Evolutionary conservation across 441 rosid genomes (phyloP).

Genomic region (Melastoma candidum): DNA sequence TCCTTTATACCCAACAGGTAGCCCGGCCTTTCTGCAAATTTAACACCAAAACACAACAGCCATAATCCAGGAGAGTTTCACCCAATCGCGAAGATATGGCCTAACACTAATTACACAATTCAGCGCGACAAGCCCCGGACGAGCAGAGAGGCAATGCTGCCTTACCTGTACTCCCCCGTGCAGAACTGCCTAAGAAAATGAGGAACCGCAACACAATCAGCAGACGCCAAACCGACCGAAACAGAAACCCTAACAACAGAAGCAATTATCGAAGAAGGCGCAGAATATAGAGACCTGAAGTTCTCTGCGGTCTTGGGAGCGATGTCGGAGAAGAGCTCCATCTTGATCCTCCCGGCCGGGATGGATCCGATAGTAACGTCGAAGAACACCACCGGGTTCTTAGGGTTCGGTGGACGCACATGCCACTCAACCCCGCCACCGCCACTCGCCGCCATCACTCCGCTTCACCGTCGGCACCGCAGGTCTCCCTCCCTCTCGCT

Average conservation of each 20-base stretch:
- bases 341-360: conserved; percentile 88
- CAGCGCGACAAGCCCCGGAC: too few species aligned
- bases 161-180: conserved; percentile 89
- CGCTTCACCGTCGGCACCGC: too few species aligned
- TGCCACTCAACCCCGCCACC: too few species aligned
- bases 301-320: conserved; percentile 89
- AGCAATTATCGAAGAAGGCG: background rate
- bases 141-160: too few species aligned
- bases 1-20: conserved; percentile 87
- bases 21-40: conserved; percentile 66
- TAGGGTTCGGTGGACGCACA: conserved; percentile 73
- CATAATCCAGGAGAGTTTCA: too few species aligned
- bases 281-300: conserved; percentile 39
- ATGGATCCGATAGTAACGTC: conserved; percentile 85
- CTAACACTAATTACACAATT: too few species aligned
- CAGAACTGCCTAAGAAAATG: conserved; percentile 64
- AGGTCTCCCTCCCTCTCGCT: too few species aligned
- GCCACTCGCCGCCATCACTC: too few species aligned
- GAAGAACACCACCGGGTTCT: conserved; percentile 91
- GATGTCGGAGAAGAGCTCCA: conserved; percentile 96
- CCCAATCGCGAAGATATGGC: too few species aligned
- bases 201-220: background rate
- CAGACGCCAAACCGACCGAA: background rate
- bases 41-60: background rate
- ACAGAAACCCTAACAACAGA: background rate